A percentile compares a stretch with the other conserved stretches of the same genome.
Conservation (phyloP, 768 basidiomycete genomes). For the Trametes punicea region DNA sequence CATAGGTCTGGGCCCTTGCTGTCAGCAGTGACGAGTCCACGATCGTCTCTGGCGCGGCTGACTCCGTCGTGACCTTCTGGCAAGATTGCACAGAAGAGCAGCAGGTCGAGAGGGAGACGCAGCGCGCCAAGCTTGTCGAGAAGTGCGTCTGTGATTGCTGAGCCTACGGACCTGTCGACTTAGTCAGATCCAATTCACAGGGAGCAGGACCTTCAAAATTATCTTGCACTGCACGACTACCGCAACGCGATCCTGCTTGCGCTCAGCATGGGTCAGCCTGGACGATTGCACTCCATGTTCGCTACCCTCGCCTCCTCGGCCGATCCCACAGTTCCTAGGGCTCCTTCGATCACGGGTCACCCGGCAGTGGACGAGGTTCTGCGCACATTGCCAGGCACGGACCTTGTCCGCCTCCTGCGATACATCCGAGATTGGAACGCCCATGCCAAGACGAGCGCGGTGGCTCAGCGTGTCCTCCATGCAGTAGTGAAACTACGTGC, state of each 20-base stretch:
- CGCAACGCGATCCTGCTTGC: constrained; percentile 88
- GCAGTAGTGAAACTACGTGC: constrained; percentile 75
- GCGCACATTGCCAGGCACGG: constrained; percentile 61
- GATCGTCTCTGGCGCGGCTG: constrained; percentile 92
- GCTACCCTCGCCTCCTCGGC: constrained; percentile 45
- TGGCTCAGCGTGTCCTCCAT: constrained; percentile 83
- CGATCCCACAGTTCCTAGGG: constrained; percentile 7
- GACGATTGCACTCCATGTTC: constrained; percentile 80
- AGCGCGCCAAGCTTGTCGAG: constrained; percentile 69
- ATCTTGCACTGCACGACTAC: constrained; percentile 84
- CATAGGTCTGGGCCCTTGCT: constrained; percentile 97
- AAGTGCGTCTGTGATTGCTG: constrained; percentile 52
- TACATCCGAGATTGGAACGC: constrained; percentile 94
- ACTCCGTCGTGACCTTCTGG: constrained; percentile 96
- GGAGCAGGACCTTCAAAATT: constrained; percentile 95
- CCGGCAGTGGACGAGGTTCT: constrained; percentile 79
- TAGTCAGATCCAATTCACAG: constrained; percentile 43
- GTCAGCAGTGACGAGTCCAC: constrained; percentile 76
- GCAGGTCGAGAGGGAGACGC: constrained; percentile 67
- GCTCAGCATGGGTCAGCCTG: constrained; percentile 90
- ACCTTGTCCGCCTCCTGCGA: constrained; percentile 76
- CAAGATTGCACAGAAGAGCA: constrained; percentile 88
- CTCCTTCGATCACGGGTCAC: constrained; percentile 58
- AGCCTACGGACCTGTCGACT: too few species aligned
- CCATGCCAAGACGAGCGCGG: constrained; percentile 78